phyloP scores from a whole-genome alignment of 805 yeast species.

The Teunomyces tritomae region DNA sequence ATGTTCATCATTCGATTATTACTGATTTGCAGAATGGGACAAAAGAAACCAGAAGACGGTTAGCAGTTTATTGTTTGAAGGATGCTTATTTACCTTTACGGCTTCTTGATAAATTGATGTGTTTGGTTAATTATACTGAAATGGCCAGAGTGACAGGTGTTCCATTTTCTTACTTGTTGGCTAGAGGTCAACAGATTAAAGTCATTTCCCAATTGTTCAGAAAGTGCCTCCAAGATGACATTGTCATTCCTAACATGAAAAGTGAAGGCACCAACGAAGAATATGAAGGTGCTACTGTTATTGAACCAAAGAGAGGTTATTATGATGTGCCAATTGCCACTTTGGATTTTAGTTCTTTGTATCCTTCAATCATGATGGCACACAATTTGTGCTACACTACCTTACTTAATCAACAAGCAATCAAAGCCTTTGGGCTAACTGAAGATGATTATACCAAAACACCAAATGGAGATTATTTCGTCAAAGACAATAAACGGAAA shows the following conservation, averaged over 20 bases:
- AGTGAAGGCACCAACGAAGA: conserved; percentile 83
- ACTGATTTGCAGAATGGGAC: conserved; percentile 92
- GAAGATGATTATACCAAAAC: conserved; percentile 80
- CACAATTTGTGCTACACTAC: conserved; percentile 97
- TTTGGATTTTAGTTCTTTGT: conserved; percentile 92
- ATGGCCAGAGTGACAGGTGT: conserved; percentile 99
- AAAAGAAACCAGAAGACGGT: conserved; percentile 85
- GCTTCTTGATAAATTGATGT: conserved; percentile 88
- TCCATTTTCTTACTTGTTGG: conserved; percentile 82
- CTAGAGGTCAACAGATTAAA: conserved; percentile 97
- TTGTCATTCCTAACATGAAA: conserved; percentile 87
- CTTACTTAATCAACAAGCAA: conserved; percentile 63
- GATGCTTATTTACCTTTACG: conserved; percentile 93
- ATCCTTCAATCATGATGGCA: conserved; percentile 99
- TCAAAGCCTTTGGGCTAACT: conserved; percentile 58
- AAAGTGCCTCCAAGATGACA: conserved; percentile 81
- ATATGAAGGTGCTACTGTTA: conserved; percentile 98
- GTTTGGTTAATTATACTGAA: conserved; percentile 93
- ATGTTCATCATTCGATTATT: conserved; percentile 95
- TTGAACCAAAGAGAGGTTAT: conserved; percentile 94
- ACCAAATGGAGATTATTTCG: conserved; percentile 91
- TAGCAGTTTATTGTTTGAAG: conserved; percentile 95
- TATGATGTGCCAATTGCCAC: conserved; percentile 98
- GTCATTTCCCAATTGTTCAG: conserved; percentile 94
- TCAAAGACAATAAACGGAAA: conserved; percentile 61